These are phyloP conservation scores for Exophiala mesophila DNA, from an alignment of 2,329 filamentous ascomycete species.

Conservation along the genomic window DNA sequence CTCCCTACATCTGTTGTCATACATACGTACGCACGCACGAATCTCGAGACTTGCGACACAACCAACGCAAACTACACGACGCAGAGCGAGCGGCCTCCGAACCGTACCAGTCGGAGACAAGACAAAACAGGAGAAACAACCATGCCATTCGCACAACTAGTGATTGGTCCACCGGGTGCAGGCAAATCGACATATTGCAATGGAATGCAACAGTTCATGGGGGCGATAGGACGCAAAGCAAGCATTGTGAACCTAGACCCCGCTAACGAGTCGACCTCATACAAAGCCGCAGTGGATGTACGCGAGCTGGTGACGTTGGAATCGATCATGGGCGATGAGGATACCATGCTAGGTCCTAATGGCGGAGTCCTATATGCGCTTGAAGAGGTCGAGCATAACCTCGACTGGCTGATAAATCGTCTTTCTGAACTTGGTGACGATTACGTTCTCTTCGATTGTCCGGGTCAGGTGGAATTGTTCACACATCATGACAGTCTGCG, in stretches of 20 bases:
- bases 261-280: slow-evolving; percentile 88
- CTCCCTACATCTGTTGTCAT: too few species aligned
- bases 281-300: slow-evolving; percentile 85
- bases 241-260: slow-evolving; percentile 95
- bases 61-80: not conserved
- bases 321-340: slow-evolving; percentile 88
- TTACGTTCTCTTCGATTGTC: slow-evolving; percentile 92
- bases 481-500: slow-evolving; percentile 89
- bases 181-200: slow-evolving; percentile 98
- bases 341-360: slow-evolving; percentile 70
- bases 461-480: slow-evolving; percentile 93
- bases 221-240: slow-evolving; percentile 89
- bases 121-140: slow-evolving; percentile 2
- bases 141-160: slow-evolving; percentile 67
- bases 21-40: not conserved
- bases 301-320: slow-evolving; percentile 83
- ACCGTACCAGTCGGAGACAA: too few species aligned
- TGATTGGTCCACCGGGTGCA: slow-evolving; percentile 88
- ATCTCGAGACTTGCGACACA: slow-evolving; percentile 1
- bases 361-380: slow-evolving; percentile 89
- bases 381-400: slow-evolving; percentile 89
- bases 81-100: too few species aligned
- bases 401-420: slow-evolving; percentile 83
- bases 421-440: slow-evolving; percentile 78
- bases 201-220: slow-evolving; percentile 98